A percentile compares a stretch with the other conserved stretches of the same genome.
Conservation (phyloP, 108 stramenopile genomes). For the Pinguiococcus pyrenoidosus region DNA sequence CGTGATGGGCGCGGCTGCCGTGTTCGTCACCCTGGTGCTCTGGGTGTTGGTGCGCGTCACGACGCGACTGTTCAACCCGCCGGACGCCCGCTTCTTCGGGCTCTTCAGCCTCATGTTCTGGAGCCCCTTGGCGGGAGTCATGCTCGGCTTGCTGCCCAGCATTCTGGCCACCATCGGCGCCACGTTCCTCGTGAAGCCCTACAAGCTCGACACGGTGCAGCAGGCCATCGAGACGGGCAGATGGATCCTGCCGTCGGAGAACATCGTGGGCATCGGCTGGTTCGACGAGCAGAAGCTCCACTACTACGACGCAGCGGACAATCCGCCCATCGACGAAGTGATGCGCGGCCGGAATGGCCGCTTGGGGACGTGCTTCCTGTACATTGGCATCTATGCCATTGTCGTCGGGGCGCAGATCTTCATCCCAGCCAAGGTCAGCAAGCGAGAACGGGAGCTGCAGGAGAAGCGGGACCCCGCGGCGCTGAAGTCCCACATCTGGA, state of each 20-base stretch:
- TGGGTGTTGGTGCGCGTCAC: slow-evolving; percentile 53
- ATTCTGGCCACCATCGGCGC: slow-evolving; percentile 33
- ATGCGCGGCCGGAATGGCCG: slow-evolving; percentile 41
- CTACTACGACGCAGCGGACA: slow-evolving; percentile 41
- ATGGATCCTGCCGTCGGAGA: too few relatives aligned
- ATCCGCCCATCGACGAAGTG: slow-evolving; percentile 28
- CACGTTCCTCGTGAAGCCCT: slow-evolving; percentile 22
- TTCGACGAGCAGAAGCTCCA: slow-evolving; percentile 29
- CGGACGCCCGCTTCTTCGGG: slow-evolving; percentile 39
- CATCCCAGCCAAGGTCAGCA: slow-evolving; percentile 38
- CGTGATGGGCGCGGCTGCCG: slow-evolving; percentile 51
- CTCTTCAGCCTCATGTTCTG: slow-evolving; percentile 50
- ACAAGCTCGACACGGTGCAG: neutral
- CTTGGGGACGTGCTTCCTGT: slow-evolving; percentile 53
- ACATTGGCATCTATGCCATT: slow-evolving; percentile 37
- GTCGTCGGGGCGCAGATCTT: slow-evolving; percentile 43
- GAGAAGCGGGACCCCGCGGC: slow-evolving; percentile 33
- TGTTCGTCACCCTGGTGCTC: slow-evolving; percentile 36
- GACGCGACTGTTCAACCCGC: slow-evolving; percentile 49
- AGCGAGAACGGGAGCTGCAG: slow-evolving; percentile 30
- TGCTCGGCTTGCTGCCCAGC: slow-evolving; percentile 51
- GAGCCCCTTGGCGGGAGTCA: slow-evolving; percentile 46
- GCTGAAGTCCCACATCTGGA: slow-evolving; percentile 29
- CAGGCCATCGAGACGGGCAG: neutral
- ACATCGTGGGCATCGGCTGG: too few relatives aligned